Evolutionary conservation across 2,329 filamentous ascomycete genomes (phyloP).

Genomic region (Colletotrichum sp.): DNA sequence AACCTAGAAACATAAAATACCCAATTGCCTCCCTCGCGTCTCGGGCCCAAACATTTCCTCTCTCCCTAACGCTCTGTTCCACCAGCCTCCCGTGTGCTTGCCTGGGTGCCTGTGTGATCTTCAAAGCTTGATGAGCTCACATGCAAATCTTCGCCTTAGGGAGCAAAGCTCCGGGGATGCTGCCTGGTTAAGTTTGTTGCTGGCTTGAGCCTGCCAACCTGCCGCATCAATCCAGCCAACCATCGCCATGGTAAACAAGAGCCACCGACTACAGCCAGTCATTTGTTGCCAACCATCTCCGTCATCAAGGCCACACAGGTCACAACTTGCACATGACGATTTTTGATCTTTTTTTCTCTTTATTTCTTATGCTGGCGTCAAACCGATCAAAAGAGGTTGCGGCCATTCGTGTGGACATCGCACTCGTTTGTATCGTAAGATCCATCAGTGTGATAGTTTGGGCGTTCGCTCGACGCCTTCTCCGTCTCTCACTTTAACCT

Average conservation of each 20-base stretch:
- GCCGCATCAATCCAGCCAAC: neutral
- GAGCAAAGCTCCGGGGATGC: constrained; percentile 13
- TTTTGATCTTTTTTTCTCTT: constrained; percentile 14
- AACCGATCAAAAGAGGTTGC: constrained; percentile 14
- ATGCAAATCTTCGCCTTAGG: constrained; percentile 20
- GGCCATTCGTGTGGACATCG: constrained; percentile 8
- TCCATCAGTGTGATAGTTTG: constrained; percentile 35
- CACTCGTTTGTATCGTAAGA: constrained; percentile 17
- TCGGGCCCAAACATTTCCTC: neutral
- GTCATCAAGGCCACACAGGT: constrained; percentile 9
- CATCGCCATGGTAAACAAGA: neutral
- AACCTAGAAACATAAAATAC: constrained; percentile 8
- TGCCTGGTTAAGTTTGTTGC: constrained; percentile 9
- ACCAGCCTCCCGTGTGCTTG: neutral
- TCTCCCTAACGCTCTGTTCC: neutral
- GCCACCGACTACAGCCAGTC: neutral
- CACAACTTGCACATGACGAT: constrained; percentile 2
- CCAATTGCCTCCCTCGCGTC: neutral
- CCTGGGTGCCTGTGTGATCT: constrained; percentile 15
- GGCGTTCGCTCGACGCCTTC: constrained; percentile 68
- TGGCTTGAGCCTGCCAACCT: constrained; percentile 7
- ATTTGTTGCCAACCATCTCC: neutral
- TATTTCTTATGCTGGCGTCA: constrained; percentile 13
- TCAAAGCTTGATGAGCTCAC: constrained; percentile 20
- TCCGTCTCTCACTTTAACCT: constrained; percentile 75